Base-by-base conservation (phyloP, 208 protist species). In the Leishmania lainsoni region DNA sequence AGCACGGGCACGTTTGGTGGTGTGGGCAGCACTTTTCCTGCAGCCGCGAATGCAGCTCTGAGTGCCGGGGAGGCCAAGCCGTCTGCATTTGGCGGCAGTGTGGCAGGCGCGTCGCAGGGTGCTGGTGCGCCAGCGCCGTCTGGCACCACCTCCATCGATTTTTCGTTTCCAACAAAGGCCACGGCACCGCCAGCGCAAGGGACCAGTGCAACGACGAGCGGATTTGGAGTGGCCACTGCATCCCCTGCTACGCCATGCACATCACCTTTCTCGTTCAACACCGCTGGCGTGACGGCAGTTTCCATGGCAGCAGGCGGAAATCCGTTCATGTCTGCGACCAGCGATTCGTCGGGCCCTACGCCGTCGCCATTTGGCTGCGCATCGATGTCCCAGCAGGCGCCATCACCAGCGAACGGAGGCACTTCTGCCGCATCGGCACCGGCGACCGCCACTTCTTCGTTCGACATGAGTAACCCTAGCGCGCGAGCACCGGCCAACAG, bases 221-320 rank as follows among this genome's bases (percentile, higher is more conserved):
- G 71, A 16, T 75, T 75, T 26, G 49, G n/a, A 6, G 29, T n/a
- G 5, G 39, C 42, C 3, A 16, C 42, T 4, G 68, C 68, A n/a
- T 1, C 14, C 42, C 51, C 68, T n/a, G 42, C 20, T 42, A 16
- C 68, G 0, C 8, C 68, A 42, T 32, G 45, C 16, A 12, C 14
- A 59, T 52, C 71, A 6, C 45, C 71, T 39, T 75, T 75, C 16
- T 75, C 71, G n/a, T 42, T 75, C 49, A 59, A 14, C 10, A 59
- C 49, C 8, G 49, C 49, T 3, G 49, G 71, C n/a, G 48, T 49
- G 6, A 52, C 71, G 0, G 5, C 71, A 14, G 12, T 49, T 4
- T 59, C 71, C 59, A 29, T 9, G 51, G 29, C 49, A 75, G 29
- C 71, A 6, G 48, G 14, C 26, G 71, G 45, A 42, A 75, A 75